Percentiles rank a stretch among this genome's conserved stretches.
Conservation (phyloP, 306 rosid genomes). For the Pyrus betulifolia region DNA sequence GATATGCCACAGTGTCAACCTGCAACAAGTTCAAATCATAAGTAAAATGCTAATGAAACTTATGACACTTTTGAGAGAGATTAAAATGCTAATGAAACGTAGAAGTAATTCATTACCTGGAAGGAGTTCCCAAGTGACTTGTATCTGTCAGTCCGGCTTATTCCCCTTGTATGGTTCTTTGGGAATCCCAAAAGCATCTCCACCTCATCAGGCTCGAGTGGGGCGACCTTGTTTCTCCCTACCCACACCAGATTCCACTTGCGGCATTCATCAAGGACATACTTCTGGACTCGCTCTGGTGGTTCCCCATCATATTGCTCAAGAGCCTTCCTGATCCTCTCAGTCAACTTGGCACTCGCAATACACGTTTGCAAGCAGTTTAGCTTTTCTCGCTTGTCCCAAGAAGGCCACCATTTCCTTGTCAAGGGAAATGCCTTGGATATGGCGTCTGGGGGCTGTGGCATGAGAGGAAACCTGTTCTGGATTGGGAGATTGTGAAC, state of each 20-base stretch:
- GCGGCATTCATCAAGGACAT: constrained; percentile 65
- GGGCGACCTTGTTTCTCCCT: constrained; percentile 93
- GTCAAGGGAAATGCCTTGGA: constrained; percentile 77
- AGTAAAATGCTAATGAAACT: neutral
- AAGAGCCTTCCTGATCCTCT: constrained; percentile 69
- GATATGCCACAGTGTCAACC: constrained; percentile 96
- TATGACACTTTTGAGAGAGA: neutral
- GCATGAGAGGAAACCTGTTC: constrained; percentile 71
- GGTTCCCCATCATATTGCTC: constrained; percentile 55
- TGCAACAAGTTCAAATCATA: constrained; percentile 30
- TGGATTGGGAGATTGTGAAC: constrained; percentile 81
- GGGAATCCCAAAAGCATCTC: constrained; percentile 88
- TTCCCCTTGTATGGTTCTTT: constrained; percentile 91
- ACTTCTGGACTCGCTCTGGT: constrained; percentile 43
- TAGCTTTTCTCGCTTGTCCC: constrained; percentile 70
- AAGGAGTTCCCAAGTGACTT: constrained; percentile 96
- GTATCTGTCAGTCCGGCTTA: constrained; percentile 83
- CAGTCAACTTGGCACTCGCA: constrained; percentile 67
- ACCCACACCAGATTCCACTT: constrained; percentile 99
- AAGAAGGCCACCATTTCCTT: constrained; percentile 92
- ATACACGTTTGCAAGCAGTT: constrained; percentile 73
- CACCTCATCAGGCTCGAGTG: constrained; percentile 86
- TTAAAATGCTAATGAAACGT: neutral
- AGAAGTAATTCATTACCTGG: constrained; percentile 47
- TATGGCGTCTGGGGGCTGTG: constrained; percentile 65